Evolutionary conservation across 371 early-diverging fungal species (phyloP), one percentile per base, ranked within the genome.

Genomic region (Sanchytrium tribonematis): DNA sequence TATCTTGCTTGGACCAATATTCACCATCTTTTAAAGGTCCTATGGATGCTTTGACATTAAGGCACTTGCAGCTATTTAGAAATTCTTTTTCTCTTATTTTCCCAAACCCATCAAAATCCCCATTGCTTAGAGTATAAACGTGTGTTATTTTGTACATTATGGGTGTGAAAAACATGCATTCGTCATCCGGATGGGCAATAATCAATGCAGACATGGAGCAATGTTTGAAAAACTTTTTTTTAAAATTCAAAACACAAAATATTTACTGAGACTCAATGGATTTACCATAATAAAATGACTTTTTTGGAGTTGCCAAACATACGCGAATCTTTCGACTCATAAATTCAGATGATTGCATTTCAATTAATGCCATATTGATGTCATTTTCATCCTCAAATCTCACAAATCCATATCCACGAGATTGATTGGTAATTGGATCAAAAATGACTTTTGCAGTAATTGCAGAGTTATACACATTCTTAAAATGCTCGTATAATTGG

Each of bases 151-250:
- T 68, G 29, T 81, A 73, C 1, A 93, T 72, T 16, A 90, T 85
- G 0, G 98, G 98, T 16, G 88, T 85, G 81, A 99, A 99, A 77
- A 99, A 99, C 95, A 98, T 93, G 77, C 90, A 91, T 75, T 99
- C 99, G 79, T 99, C 99, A 79, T 99, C 99, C 0, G 98, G 97
- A 79, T 99, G 99, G 29, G 99, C 97, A 27, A 86, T 90, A 30
- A 96, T 79, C 48, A 48, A 48, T 22, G 22, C 5, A 48, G 5
- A 12, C 48, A 48, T 48, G 22, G n/a, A n/a, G n/a, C n/a, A 48
- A 48, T 12, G 48, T 48, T 48, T 48, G 12, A 48, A 48, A 48
- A 12, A 48, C n/a, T n/a, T n/a, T n/a, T n/a, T n/a, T n/a, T 48
- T 48, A 48, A 48, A 48, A 48, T 48, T 22, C 22, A 48, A 48